Conservation (phyloP, 169 alveolate genomes). For the Plasmodium coatneyi region DNA sequence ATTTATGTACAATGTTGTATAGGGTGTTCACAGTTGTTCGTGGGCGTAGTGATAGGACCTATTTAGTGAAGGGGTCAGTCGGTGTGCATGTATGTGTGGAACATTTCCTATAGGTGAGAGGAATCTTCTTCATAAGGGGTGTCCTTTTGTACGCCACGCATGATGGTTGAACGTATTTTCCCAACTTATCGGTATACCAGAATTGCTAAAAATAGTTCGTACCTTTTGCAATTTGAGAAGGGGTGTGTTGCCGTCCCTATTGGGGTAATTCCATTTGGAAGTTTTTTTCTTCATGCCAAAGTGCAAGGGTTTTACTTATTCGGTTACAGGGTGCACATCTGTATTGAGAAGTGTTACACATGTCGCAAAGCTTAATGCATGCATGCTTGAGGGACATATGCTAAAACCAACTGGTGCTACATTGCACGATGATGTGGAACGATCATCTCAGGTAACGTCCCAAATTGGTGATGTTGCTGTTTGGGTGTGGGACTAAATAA, state of each 20-base stretch:
- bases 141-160: not conserved
- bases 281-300: not conserved
- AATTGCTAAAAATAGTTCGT: not conserved
- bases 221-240: not conserved
- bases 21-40: not conserved
- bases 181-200: not conserved
- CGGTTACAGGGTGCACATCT: not conserved
- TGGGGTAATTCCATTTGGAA: not conserved
- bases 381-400: not conserved
- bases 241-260: not conserved
- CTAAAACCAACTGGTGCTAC: not conserved
- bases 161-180: not conserved
- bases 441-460: not conserved
- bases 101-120: not conserved
- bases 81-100: not conserved
- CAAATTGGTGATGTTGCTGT: not conserved
- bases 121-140: not conserved
- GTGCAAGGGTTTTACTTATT: not conserved
- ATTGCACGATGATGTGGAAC: not conserved
- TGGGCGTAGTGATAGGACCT: not conserved
- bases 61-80: not conserved
- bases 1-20: not conserved
- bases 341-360: not conserved
- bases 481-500: not conserved
- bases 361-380: not conserved